phyloP scores from a whole-genome alignment of 306 rosid species.

The Mucuna pruriens region DNA sequence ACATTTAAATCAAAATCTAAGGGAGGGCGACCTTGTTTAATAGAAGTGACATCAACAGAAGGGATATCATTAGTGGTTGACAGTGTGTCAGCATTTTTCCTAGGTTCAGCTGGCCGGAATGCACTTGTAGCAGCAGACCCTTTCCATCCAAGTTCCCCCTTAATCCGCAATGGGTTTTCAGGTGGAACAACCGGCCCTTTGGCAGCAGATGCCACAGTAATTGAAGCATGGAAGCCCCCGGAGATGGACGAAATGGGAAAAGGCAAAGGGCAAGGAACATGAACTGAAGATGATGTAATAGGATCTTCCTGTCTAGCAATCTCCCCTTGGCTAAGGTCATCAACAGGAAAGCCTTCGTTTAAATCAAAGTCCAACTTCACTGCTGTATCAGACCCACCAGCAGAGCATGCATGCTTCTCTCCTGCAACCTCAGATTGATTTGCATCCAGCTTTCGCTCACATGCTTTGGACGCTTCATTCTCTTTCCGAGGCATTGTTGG shows the following conservation, averaged over 20 bases:
- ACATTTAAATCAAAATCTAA: slow-evolving; percentile 90
- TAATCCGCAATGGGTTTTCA: slow-evolving; percentile 68
- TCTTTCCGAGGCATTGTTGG: slow-evolving; percentile 31
- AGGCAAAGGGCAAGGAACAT: slow-evolving; percentile 61
- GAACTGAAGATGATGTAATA: slow-evolving; percentile 58
- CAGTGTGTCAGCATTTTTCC: slow-evolving; percentile 60
- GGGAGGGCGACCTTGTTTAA: slow-evolving; percentile 67
- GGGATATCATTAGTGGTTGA: slow-evolving; percentile 47
- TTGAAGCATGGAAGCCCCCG: slow-evolving; percentile 68
- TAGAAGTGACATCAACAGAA: slow-evolving; percentile 47
- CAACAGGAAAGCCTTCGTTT: slow-evolving; percentile 84
- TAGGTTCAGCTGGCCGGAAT: slow-evolving; percentile 93
- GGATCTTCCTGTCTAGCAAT: slow-evolving; percentile 53
- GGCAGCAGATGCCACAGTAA: slow-evolving; percentile 91
- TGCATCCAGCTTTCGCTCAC: slow-evolving; percentile 40
- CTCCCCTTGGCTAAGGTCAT: slow-evolving; percentile 73
- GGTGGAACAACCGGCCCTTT: slow-evolving; percentile 84
- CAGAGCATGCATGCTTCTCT: slow-evolving; percentile 42
- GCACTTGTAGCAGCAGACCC: slow-evolving; percentile 99
- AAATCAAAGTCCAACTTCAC: slow-evolving; percentile 87
- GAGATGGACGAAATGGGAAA: slow-evolving; percentile 67
- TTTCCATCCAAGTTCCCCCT: slow-evolving; percentile 91
- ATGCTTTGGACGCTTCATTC: slow-evolving; percentile 41
- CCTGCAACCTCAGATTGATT: slow-evolving; percentile 46
- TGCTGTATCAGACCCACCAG: slow-evolving; percentile 48